Conservation (phyloP, 148 eudicot genomes). For the Polygonum maritimum region DNA sequence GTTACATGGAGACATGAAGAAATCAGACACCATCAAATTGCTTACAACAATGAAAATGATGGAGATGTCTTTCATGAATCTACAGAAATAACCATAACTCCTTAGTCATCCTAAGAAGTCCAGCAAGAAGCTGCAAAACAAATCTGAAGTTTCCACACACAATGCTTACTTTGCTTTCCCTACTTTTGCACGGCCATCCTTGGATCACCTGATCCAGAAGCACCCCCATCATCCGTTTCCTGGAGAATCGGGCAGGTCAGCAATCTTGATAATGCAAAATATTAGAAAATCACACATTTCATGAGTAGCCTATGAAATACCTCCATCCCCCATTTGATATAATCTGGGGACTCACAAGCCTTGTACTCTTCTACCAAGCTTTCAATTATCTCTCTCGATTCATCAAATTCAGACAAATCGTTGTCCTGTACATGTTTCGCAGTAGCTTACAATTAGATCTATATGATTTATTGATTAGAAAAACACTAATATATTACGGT, state of each 20-base stretch:
- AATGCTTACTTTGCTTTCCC: background rate
- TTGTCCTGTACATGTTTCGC: slow-evolving; percentile 51
- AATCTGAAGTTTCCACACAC: background rate
- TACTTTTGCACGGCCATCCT: slow-evolving; percentile 34
- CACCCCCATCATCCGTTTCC: slow-evolving; percentile 87
- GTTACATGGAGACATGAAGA: background rate
- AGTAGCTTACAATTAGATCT: background rate
- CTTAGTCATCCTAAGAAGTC: background rate
- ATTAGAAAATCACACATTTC: background rate
- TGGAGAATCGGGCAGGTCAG: slow-evolving; percentile 18
- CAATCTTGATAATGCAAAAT: background rate
- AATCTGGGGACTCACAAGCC: slow-evolving; percentile 99
- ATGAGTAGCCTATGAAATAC: slow-evolving; percentile 22
- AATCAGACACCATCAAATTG: background rate
- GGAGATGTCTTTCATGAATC: background rate
- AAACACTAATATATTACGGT: background rate
- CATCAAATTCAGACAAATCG: slow-evolving; percentile 98
- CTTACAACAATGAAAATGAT: background rate
- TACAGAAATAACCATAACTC: background rate
- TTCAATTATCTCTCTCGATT: slow-evolving; percentile 89
- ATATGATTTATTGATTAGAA: background rate
- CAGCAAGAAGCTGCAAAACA: slow-evolving; percentile 8
- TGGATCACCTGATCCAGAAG: slow-evolving; percentile 65
- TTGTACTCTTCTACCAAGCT: slow-evolving; percentile 96
- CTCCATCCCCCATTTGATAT: slow-evolving; percentile 99